A percentile compares a stretch with the other conserved stretches of the same genome.
These are phyloP conservation scores for Erysimum cheiri DNA, from an alignment of 441 rosid species.

Conservation along the genomic window DNA sequence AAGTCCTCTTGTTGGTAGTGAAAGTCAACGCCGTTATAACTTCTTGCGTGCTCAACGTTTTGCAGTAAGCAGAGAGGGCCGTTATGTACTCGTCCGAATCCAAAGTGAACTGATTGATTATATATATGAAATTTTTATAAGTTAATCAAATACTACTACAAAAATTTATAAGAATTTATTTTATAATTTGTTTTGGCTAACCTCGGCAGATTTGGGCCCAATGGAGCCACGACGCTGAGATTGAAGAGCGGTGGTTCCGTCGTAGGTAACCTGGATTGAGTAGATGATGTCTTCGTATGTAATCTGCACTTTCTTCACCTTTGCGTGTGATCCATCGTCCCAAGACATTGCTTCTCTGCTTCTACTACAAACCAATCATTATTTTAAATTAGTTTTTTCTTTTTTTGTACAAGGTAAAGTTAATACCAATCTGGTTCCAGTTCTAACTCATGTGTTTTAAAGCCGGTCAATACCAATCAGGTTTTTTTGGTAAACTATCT, in stretches of 20 bases:
- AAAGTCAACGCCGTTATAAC: constrained; percentile 38
- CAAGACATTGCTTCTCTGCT: constrained; percentile 34
- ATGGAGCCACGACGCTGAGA: constrained; percentile 41
- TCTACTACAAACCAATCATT: background rate
- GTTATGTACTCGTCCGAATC: constrained; percentile 42
- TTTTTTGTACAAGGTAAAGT: background rate
- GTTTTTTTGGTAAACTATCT: background rate
- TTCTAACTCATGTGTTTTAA: constrained; percentile 3
- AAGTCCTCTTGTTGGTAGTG: constrained; percentile 35
- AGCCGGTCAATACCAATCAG: background rate
- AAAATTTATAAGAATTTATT: background rate
- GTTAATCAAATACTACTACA: background rate
- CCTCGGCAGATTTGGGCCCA: constrained; percentile 40
- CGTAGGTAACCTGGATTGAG: constrained; percentile 41
- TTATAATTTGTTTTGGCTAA: background rate
- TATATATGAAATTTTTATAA: background rate
- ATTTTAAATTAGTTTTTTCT: background rate
- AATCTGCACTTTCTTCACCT: constrained; percentile 41
- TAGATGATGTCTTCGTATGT: constrained; percentile 41
- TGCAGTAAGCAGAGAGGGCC: constrained; percentile 35
- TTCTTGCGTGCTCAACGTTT: constrained; percentile 27
- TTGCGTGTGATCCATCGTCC: constrained; percentile 44
- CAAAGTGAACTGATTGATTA: constrained; percentile 32
- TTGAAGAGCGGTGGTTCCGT: constrained; percentile 30
- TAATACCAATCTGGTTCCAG: background rate